Evolutionary conservation across 257 asterid genomes (phyloP).

Genomic region (Catharanthus roseus): DNA sequence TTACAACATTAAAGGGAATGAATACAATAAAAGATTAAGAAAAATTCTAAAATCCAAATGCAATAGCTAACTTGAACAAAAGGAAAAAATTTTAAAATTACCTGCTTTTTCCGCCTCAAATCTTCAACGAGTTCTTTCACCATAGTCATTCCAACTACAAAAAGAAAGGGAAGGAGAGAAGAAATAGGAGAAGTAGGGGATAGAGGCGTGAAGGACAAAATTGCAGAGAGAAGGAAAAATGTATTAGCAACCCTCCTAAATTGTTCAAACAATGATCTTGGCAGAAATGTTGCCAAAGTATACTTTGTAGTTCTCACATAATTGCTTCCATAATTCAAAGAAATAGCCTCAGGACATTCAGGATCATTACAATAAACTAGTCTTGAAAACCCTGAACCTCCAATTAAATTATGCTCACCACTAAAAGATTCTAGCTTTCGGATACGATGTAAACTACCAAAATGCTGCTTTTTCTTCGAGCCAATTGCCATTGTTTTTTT

Average conservation of each 20-base stretch:
- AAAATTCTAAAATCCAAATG: not conserved
- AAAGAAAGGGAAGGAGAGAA: conserved; percentile 48
- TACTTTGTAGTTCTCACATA: conserved; percentile 69
- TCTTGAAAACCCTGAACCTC: conserved; percentile 68
- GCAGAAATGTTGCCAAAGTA: conserved; percentile 57
- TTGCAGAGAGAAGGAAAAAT: conserved; percentile 54
- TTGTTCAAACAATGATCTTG: conserved; percentile 72
- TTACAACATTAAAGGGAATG: not conserved
- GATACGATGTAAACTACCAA: conserved; percentile 44
- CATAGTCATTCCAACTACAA: conserved; percentile 64
- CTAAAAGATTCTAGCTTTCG: conserved; percentile 30
- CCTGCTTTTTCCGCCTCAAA: conserved; percentile 64
- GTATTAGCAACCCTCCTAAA: conserved; percentile 73
- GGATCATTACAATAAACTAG: conserved; percentile 56
- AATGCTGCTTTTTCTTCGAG: conserved; percentile 34
- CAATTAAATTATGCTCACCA: conserved; percentile 49
- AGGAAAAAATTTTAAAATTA: conserved; percentile 11
- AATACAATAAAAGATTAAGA: not conserved
- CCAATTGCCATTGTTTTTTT: conserved; percentile 30
- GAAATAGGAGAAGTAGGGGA: conserved; percentile 57
- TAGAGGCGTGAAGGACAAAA: conserved; percentile 52
- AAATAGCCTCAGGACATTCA: conserved; percentile 29
- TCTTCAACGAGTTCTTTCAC: conserved; percentile 66
- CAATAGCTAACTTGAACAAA: conserved; percentile 1
- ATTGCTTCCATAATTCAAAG: conserved; percentile 37